Evolutionary conservation across 1,139 yeast species (phyloP), one percentile per base, ranked within the genome.

Genomic region (Lodderomyces oxycetoniae): DNA sequence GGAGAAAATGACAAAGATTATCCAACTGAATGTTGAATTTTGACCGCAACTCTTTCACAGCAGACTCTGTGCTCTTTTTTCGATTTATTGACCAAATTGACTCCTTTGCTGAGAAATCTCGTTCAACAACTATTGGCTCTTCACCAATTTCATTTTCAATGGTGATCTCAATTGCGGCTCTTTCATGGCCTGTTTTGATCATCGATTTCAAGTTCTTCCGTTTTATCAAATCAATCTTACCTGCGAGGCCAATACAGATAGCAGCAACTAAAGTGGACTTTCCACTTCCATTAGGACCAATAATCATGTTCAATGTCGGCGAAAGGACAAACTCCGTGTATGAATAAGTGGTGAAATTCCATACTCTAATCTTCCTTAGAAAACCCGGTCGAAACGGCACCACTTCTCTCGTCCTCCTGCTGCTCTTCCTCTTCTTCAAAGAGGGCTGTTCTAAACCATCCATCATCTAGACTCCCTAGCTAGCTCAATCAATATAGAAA

Each of bases 281-380:
- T 5, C 99, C 99, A 0, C 96, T 79, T 26, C 99, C 99, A 53
- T 93, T 93, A 5, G 98, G 97, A 0, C 97, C 98, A 36, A 91
- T 84, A 39, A 93, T 84, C 86, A 93, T 78, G 54, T 93, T 93
- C 52, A 93, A 66, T 3, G 81, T 71, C 0, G 97, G 96, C 0
- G 94, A 85, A 34, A 89, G 69, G 29, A 69, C 66, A 55, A 87
- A 89, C 52, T 84, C 91, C 0, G 91, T 84, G 37, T 75, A 64
- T 3, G 79, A 61, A 52, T 89, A 89, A 1, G 96, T 87, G 49
- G 93, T 88, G 63, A 89, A 89, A 56, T 89, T 85, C 40, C 59
- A 60, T 39, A 88, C 72, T 37, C 67, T 70, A 20, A 88, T 79
- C 29, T 74, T 67, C n/a, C 82, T 56, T 32, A 89, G 74, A 28